Percentiles rank a stretch among this genome's conserved stretches.
Conservation (phyloP, 2,329 filamentous ascomycete species). For the Colletotrichum karsti region DNA sequence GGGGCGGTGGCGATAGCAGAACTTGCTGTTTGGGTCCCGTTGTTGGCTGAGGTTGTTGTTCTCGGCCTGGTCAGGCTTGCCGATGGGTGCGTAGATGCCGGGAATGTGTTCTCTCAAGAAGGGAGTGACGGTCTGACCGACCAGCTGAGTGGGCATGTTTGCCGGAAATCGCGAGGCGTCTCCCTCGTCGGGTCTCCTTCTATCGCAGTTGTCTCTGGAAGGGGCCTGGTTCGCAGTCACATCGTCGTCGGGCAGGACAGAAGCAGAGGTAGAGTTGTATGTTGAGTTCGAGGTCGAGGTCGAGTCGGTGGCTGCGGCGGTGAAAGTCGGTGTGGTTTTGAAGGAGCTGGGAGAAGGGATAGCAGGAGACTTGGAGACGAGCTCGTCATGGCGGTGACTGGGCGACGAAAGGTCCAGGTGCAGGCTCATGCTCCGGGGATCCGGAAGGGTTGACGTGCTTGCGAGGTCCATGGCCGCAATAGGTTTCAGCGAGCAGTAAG, state of each 20-base stretch:
- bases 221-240: constrained; percentile 26
- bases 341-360: constrained; percentile 14
- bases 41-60: constrained; percentile 35
- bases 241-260: constrained; percentile 9
- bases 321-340: constrained; percentile 26
- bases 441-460: constrained; percentile 29
- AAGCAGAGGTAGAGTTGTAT: neutral
- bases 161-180: constrained; percentile 55
- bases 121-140: constrained; percentile 82
- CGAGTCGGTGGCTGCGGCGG: neutral
- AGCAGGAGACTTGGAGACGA: neutral
- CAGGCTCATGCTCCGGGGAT: constrained; percentile 24
- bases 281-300: neutral
- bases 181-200: constrained; percentile 58
- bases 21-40: constrained; percentile 79
- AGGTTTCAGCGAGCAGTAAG: constrained; percentile 13
- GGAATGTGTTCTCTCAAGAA: constrained; percentile 94
- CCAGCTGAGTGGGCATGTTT: constrained; percentile 71
- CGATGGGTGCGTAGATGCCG: constrained; percentile 83
- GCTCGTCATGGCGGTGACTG: constrained; percentile 21
- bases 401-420: constrained; percentile 9
- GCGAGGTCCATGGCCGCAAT: constrained; percentile 28
- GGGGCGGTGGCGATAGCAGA: constrained; percentile 93
- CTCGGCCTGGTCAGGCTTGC: constrained; percentile 60
- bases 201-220: constrained; percentile 56